Evolutionary conservation across 2,329 filamentous ascomycete genomes (phyloP).

Genomic region (Epichloe uncinata): DNA sequence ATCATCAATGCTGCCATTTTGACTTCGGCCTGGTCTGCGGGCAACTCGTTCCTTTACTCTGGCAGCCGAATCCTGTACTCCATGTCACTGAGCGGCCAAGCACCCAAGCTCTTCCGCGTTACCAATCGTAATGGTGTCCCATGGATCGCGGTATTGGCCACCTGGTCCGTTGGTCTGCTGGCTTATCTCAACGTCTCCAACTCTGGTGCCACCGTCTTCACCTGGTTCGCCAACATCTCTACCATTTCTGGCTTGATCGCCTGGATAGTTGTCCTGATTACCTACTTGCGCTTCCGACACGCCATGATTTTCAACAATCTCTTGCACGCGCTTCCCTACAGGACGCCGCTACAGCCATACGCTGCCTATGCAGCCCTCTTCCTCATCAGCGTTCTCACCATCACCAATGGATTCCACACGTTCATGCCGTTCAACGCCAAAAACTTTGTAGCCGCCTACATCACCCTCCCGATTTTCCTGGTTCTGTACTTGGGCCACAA

Average conservation of each 20-base stretch:
- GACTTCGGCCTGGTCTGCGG: slow-evolving; percentile 51
- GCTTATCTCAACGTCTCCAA: slow-evolving; percentile 57
- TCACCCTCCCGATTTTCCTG: slow-evolving; percentile 49
- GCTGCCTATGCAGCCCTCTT: slow-evolving; percentile 47
- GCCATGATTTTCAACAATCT: slow-evolving; percentile 42
- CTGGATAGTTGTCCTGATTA: slow-evolving; percentile 45
- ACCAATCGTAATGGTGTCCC: slow-evolving; percentile 52
- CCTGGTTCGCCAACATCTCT: slow-evolving; percentile 59
- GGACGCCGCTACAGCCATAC: slow-evolving; percentile 44
- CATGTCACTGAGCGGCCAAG: slow-evolving; percentile 52
- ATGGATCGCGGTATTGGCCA: slow-evolving; percentile 37
- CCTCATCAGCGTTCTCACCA: slow-evolving; percentile 45
- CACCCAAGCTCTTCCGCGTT: slow-evolving; percentile 44
- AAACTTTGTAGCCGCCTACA: slow-evolving; percentile 51
- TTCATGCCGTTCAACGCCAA: slow-evolving; percentile 57
- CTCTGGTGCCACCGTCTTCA: slow-evolving; percentile 50
- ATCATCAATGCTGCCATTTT: slow-evolving; percentile 57
- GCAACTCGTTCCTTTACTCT: slow-evolving; percentile 50
- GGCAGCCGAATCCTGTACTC: slow-evolving; percentile 58
- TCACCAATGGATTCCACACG: slow-evolving; percentile 64
- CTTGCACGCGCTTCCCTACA: slow-evolving; percentile 36
- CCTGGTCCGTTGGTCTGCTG: slow-evolving; percentile 48
- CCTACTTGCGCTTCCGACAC: slow-evolving; percentile 44
- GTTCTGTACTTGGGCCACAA: slow-evolving; percentile 50
- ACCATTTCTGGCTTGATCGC: slow-evolving; percentile 48